Conservation (phyloP, 768 basidiomycete species). For the Pulveroboletus ravenelii region DNA sequence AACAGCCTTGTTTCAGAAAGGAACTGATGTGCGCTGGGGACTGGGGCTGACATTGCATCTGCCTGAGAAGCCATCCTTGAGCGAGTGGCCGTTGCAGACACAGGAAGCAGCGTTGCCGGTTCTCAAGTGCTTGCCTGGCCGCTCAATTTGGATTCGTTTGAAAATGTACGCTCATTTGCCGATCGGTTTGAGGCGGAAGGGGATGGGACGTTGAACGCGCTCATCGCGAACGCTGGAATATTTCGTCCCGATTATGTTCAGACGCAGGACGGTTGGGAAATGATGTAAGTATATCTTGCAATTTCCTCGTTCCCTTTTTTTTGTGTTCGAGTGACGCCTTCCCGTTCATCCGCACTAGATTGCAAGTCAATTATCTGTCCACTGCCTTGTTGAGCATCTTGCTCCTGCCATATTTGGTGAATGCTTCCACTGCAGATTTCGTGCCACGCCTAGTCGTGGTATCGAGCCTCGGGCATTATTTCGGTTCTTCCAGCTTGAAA, state of each 20-base stretch:
- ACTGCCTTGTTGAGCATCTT: slow-evolving; percentile 30
- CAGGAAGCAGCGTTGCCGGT: not conserved
- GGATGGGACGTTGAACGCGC: slow-evolving; percentile 18
- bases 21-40: not conserved
- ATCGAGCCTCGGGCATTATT: slow-evolving; percentile 26
- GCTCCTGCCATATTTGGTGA: slow-evolving; percentile 28
- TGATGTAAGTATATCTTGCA: slow-evolving; percentile 34
- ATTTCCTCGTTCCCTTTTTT: not conserved
- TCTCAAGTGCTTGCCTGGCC: slow-evolving; percentile 25
- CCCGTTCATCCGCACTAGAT: slow-evolving; percentile 9
- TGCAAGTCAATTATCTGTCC: slow-evolving; percentile 33
- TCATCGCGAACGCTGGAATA: slow-evolving; percentile 31
- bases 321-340: not conserved
- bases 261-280: slow-evolving; percentile 45
- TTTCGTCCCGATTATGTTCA: slow-evolving; percentile 11
- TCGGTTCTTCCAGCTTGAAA: slow-evolving; percentile 6
- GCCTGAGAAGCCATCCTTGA: slow-evolving; percentile 4
- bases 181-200: slow-evolving; percentile 25
- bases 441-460: slow-evolving; percentile 24
- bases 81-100: slow-evolving; percentile 5
- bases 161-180: slow-evolving; percentile 28
- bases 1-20: not conserved
- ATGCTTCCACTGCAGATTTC: slow-evolving; percentile 12
- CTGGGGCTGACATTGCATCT: not conserved
- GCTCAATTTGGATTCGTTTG: slow-evolving; percentile 30